Evolutionary conservation across 2,329 filamentous ascomycete genomes (phyloP).

Genomic region (Diplocarpon mali): DNA sequence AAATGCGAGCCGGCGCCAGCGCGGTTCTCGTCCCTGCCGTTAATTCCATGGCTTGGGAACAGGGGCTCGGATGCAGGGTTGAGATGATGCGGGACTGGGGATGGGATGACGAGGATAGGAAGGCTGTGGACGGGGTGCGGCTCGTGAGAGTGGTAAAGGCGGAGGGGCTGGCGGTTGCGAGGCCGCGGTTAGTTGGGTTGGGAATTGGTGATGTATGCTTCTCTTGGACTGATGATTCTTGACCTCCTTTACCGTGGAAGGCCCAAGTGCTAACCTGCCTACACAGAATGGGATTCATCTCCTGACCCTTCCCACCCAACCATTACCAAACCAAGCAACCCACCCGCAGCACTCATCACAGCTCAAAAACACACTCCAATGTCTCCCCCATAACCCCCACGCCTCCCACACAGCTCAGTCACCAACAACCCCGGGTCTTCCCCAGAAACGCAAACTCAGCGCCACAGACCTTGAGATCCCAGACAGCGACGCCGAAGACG

Average conservation of each 20-base stretch:
- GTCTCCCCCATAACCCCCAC: not conserved
- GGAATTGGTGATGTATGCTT: conserved; percentile 18
- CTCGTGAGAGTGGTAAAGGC: conserved; percentile 56
- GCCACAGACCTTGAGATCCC: conserved; percentile 49
- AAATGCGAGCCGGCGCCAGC: conserved; percentile 53
- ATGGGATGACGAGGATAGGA: conserved; percentile 32
- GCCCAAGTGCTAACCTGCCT: not conserved
- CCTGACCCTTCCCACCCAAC: not conserved
- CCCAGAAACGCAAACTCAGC: conserved; percentile 52
- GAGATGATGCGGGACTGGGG: conserved; percentile 72
- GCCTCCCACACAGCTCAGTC: not conserved
- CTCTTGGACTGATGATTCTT: not conserved
- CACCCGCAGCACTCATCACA: no score
- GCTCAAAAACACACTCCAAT: not conserved
- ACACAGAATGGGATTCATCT: not conserved
- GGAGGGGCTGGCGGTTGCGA: conserved; percentile 34
- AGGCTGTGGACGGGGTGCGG: conserved; percentile 43
- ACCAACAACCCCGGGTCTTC: conserved; percentile 19
- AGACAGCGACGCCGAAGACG: conserved; percentile 47
- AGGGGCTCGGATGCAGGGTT: conserved; percentile 59
- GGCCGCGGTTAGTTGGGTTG: conserved; percentile 19
- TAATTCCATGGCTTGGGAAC: conserved; percentile 70
- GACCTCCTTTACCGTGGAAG: not conserved
- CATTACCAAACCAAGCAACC: not conserved
- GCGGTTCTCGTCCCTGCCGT: conserved; percentile 67